phyloP scores from a whole-genome alignment of 345 rosid species.

The Gossypium sturtianum region DNA sequence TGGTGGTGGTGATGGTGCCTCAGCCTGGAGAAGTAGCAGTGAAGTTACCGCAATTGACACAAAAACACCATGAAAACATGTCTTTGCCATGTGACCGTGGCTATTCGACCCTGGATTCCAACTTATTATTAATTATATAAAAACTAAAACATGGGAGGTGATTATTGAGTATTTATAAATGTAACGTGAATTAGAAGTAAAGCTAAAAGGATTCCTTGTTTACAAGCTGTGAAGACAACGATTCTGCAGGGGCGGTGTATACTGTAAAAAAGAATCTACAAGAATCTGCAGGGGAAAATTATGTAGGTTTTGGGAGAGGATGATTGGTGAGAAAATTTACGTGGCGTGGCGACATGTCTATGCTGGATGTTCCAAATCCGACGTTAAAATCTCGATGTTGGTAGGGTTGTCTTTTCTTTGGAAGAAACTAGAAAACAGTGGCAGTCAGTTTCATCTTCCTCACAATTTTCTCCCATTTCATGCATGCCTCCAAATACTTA shows the following conservation, averaged over 20 bases:
- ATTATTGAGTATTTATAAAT: conserved; percentile 15
- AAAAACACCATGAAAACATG: background rate
- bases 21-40: background rate
- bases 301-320: background rate
- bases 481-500: background rate
- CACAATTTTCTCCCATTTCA: background rate
- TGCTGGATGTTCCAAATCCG: background rate
- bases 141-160: background rate
- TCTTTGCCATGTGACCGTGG: conserved; percentile 8
- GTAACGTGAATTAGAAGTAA: background rate
- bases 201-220: conserved; percentile 1
- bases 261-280: background rate
- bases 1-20: background rate
- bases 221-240: background rate
- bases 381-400: background rate
- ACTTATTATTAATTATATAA: background rate
- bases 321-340: background rate
- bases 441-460: background rate
- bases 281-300: too few species aligned
- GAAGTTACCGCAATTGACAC: background rate
- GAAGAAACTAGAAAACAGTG: background rate
- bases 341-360: background rate
- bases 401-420: background rate
- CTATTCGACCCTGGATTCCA: background rate
- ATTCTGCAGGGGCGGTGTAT: background rate